phyloP scores from a whole-genome alignment of 495 filamentous ascomycete species.

The Pyrenopolyporus hunteri region DNA sequence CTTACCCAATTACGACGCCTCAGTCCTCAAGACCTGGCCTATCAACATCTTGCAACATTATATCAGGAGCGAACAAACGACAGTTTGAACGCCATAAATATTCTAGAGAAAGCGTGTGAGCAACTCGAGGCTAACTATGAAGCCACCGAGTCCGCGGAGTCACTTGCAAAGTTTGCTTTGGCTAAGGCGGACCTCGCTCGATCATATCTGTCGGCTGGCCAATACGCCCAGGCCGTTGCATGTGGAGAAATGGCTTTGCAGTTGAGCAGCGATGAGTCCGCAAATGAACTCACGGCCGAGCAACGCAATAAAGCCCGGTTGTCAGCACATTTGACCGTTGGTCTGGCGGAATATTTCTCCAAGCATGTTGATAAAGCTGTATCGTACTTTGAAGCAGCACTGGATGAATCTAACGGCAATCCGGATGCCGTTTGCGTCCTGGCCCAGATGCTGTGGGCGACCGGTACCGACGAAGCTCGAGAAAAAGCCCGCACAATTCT shows the following conservation, averaged over 20 bases:
- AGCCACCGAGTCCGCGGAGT: constrained; percentile 70
- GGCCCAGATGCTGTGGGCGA: constrained; percentile 91
- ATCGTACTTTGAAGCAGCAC: constrained; percentile 77
- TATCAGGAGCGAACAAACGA: constrained; percentile 81
- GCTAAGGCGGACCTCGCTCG: constrained; percentile 89
- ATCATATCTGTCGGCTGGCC: constrained; percentile 68
- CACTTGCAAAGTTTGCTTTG: constrained; percentile 76
- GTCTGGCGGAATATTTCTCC: constrained; percentile 77
- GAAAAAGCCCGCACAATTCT: constrained; percentile 79
- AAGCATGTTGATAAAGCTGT: constrained; percentile 69
- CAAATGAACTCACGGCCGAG: constrained; percentile 56
- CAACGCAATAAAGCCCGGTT: constrained; percentile 70
- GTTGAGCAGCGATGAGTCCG: constrained; percentile 67
- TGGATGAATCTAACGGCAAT: constrained; percentile 76
- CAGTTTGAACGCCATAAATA: constrained; percentile 64
- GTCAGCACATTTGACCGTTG: constrained; percentile 85
- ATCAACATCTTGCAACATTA: constrained; percentile 78
- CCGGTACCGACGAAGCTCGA: constrained; percentile 75
- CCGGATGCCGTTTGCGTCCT: constrained; percentile 89
- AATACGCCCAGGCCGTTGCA: constrained; percentile 70
- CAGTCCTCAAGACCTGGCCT: constrained; percentile 67
- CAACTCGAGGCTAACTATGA: constrained; percentile 83
- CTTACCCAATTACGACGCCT: constrained; percentile 79
- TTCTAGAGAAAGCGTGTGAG: constrained; percentile 68
- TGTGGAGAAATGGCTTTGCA: constrained; percentile 74